These are phyloP conservation scores for Prunus padus DNA, from an alignment of 306 rosid species.

Conservation along the genomic window DNA sequence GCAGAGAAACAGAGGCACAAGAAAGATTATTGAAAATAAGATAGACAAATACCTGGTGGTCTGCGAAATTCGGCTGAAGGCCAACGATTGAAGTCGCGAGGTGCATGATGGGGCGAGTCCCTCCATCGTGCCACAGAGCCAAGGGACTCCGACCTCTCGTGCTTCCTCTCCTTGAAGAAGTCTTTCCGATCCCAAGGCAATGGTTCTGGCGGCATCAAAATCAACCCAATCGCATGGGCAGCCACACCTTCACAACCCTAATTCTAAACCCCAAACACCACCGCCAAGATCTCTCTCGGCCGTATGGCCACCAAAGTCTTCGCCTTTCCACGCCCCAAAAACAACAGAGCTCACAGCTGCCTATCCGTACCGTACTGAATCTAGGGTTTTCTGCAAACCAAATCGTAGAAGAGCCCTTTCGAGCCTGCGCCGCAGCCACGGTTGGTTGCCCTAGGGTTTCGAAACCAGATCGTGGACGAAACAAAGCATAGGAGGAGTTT, in stretches of 20 bases:
- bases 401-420: neutral
- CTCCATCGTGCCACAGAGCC: conserved; percentile 88
- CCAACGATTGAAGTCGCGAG: conserved; percentile 78
- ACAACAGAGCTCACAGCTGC: neutral
- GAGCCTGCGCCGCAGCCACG: neutral
- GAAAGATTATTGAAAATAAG: neutral
- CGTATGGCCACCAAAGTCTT: conserved; percentile 1
- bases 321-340: neutral
- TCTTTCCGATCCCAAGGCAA: conserved; percentile 98
- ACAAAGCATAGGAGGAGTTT: conserved; percentile 9
- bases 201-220: conserved; percentile 99
- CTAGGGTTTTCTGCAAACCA: conserved; percentile 18
- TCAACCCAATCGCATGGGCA: conserved; percentile 79
- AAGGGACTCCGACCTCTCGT: conserved; percentile 81
- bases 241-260: conserved; percentile 29
- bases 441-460: conserved; percentile 25
- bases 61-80: conserved; percentile 81
- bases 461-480: conserved; percentile 37
- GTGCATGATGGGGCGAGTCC: conserved; percentile 73
- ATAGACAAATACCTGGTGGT: conserved; percentile 50
- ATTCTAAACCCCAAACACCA: neutral
- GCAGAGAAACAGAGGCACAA: neutral
- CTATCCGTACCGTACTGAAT: conserved; percentile 7
- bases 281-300: neutral
- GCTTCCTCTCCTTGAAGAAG: conserved; percentile 97